Evolutionary conservation across 1,139 yeast genomes (phyloP).

Genomic region (Taphrina betulina): DNA sequence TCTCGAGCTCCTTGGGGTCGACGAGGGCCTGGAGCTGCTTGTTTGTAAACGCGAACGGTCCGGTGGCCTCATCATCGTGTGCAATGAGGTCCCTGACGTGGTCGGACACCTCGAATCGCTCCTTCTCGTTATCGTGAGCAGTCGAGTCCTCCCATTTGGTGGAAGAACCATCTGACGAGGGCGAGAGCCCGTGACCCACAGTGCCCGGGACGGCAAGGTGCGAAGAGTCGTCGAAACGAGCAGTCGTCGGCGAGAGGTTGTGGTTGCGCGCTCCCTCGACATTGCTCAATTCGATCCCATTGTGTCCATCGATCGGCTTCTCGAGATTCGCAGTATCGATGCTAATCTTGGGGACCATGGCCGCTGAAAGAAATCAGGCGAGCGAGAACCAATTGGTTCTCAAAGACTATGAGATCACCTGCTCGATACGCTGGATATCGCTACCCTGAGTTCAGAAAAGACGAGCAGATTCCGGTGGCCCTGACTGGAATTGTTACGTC

Average conservation of each 20-base stretch:
- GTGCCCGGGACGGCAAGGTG: constrained; percentile 16
- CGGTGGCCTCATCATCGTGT: constrained; percentile 31
- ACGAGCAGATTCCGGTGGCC: neutral
- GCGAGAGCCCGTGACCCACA: neutral
- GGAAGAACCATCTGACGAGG: constrained; percentile 7
- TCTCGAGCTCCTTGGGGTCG: constrained; percentile 48
- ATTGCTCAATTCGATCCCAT: neutral
- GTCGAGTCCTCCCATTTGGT: constrained; percentile 16
- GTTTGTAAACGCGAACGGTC: constrained; percentile 41
- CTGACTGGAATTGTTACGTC: too few species aligned
- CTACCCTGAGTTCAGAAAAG: neutral
- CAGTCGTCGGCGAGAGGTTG: neutral
- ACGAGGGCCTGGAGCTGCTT: constrained; percentile 45
- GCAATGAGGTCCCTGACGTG: constrained; percentile 3
- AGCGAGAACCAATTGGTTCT: neutral
- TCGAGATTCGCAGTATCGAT: constrained; percentile 20
- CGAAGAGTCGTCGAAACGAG: neutral
- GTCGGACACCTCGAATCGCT: neutral
- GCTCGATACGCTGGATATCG: neutral
- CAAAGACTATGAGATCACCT: neutral
- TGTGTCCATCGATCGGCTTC: neutral
- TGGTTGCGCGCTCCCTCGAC: neutral
- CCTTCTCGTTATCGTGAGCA: constrained; percentile 6
- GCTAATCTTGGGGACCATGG: constrained; percentile 16
- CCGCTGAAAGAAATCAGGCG: neutral